Conservation (phyloP, 2,329 filamentous ascomycete species). For the Trichoderma brevicompactum region DNA sequence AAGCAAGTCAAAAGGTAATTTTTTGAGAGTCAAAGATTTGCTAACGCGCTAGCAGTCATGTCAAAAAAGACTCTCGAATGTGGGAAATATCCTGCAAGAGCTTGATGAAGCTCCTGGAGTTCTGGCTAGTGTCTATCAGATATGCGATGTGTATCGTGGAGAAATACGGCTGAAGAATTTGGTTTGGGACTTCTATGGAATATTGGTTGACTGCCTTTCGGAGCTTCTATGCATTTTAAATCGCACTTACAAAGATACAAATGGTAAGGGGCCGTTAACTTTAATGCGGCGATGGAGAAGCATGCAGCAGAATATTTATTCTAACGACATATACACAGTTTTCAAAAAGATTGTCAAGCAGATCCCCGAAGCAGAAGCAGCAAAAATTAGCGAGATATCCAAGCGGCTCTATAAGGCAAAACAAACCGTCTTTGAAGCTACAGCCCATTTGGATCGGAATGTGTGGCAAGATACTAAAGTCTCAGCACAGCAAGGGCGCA, state of each 20-base stretch:
- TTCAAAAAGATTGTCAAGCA: constrained; percentile 20
- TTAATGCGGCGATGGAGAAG: too few relatives aligned
- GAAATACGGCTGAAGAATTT: constrained; percentile 14
- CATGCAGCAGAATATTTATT: not conserved
- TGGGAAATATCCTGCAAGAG: constrained; percentile 20
- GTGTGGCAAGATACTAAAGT: constrained; percentile 21
- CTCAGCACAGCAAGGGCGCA: constrained; percentile 4
- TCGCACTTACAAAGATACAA: not conserved
- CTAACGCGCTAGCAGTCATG: not conserved
- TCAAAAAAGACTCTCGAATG: constrained; percentile 18
- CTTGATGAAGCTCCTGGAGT: constrained; percentile 13
- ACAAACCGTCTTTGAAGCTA: constrained; percentile 16
- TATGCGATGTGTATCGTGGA: constrained; percentile 8
- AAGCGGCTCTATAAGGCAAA: constrained; percentile 6
- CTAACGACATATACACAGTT: constrained; percentile 1
- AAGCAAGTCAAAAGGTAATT: not conserved
- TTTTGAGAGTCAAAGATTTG: not conserved
- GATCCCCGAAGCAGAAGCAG: constrained; percentile 12
- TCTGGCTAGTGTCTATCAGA: constrained; percentile 18
- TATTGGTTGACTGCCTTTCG: constrained; percentile 10
- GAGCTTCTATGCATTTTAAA: constrained; percentile 9
- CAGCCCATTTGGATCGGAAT: constrained; percentile 12
- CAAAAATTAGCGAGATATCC: constrained; percentile 14
- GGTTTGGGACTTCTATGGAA: constrained; percentile 24
- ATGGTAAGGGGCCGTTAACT: not conserved